Evolutionary conservation across 768 basidiomycete species (phyloP).

Genomic region (Crassisporium funariophilum): DNA sequence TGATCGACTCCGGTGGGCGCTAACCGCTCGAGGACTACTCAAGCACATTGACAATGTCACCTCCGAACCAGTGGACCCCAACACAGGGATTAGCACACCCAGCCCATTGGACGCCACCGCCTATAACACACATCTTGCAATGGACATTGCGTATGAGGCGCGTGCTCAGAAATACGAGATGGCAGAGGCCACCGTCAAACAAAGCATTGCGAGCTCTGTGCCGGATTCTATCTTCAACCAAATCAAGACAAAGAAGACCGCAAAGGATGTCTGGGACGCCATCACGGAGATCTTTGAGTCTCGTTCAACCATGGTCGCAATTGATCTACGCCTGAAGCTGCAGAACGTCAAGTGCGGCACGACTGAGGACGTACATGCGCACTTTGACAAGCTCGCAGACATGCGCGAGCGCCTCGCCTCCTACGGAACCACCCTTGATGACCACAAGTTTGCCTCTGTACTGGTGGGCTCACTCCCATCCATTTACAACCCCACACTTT

Average conservation of each 20-base stretch:
- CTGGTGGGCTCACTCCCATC: constrained; percentile 16
- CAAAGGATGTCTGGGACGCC: too few relatives aligned
- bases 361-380: constrained; percentile 14
- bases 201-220: constrained; percentile 12
- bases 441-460: constrained; percentile 8
- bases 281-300: too few relatives aligned
- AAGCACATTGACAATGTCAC: constrained; percentile 12
- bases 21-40: constrained; percentile 25
- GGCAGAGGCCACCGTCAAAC: too few relatives aligned
- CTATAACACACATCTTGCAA: too few relatives aligned
- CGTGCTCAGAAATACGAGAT: too few relatives aligned
- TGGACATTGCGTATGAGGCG: too few relatives aligned
- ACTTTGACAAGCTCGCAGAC: constrained; percentile 19
- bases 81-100: too few relatives aligned
- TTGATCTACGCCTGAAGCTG: too few relatives aligned
- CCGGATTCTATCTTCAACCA: constrained; percentile 11
- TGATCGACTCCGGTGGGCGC: constrained; percentile 19
- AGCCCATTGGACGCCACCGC: too few relatives aligned
- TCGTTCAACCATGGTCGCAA: too few relatives aligned
- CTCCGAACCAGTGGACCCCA: constrained; percentile 11
- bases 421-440: constrained; percentile 6
- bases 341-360: constrained; percentile 17
- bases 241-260: constrained; percentile 8
- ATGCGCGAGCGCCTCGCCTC: constrained; percentile 12
- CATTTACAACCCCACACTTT: constrained; percentile 16